Evolutionary conservation across 2,329 filamentous ascomycete genomes (phyloP).

Genomic region (Pyrenochaeta sp.): DNA sequence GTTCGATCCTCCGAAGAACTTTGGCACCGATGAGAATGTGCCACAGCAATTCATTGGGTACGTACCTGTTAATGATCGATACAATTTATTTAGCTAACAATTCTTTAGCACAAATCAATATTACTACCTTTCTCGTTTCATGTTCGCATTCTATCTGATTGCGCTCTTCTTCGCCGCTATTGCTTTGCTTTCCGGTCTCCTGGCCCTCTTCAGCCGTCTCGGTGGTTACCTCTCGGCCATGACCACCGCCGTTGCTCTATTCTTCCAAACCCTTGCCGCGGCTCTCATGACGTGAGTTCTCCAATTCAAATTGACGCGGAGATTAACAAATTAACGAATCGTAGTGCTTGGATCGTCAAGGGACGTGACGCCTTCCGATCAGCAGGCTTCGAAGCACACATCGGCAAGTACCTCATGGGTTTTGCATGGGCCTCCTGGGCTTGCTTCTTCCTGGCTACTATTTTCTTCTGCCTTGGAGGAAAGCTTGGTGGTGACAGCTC

Average conservation of each 20-base stretch:
- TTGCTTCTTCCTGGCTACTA: conserved; percentile 68
- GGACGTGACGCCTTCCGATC: conserved; percentile 71
- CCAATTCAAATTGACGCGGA: conserved; percentile 2
- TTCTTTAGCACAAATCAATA: conserved; percentile 69
- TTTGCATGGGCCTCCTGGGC: conserved; percentile 79
- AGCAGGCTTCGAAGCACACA: conserved; percentile 62
- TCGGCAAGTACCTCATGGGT: conserved; percentile 75
- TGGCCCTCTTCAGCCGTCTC: conserved; percentile 75
- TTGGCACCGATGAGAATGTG: conserved; percentile 61
- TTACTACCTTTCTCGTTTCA: conserved; percentile 89
- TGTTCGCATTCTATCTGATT: conserved; percentile 90
- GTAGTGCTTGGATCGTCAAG: conserved; percentile 71
- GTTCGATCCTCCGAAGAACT: conserved; percentile 71
- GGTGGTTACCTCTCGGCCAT: conserved; percentile 72
- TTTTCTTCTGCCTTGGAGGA: conserved; percentile 72
- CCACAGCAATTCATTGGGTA: conserved; percentile 63
- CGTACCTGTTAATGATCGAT: no score
- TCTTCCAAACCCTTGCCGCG: conserved; percentile 72
- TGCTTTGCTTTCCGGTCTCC: conserved; percentile 71
- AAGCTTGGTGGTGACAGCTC: conserved; percentile 56
- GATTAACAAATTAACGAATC: conserved; percentile 9
- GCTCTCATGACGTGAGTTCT: conserved; percentile 76
- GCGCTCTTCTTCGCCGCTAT: conserved; percentile 77
- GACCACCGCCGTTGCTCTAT: conserved; percentile 65
- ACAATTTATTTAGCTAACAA: no score